These are phyloP conservation scores for Erythrobasidium hasegawianum DNA, from an alignment of 1,284 basidiomycete species.

Conservation along the genomic window DNA sequence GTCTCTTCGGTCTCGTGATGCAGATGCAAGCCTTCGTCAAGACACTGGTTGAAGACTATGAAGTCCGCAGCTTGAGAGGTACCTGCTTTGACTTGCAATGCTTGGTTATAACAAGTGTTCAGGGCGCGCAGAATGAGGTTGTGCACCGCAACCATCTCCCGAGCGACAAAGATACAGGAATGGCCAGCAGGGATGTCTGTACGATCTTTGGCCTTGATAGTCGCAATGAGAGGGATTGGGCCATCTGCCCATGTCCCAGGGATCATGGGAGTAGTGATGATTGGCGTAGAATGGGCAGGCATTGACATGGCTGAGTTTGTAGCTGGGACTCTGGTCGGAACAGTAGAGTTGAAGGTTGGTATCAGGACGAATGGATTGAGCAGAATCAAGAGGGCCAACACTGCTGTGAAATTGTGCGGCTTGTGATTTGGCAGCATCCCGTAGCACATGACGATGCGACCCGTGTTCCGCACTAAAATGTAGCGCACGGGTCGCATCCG, in stretches of 20 bases:
- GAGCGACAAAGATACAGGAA: conserved; percentile 7
- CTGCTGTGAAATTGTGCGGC: too few species aligned
- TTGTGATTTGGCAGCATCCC: too few species aligned
- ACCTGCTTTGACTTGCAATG: background rate
- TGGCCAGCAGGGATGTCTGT: background rate
- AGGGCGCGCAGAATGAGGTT: conserved; percentile 13
- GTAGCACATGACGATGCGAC: too few species aligned
- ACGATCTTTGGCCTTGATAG: background rate
- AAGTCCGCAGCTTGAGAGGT: background rate
- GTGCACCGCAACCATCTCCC: conserved; percentile 9
- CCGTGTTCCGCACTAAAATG: too few species aligned
- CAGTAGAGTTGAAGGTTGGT: too few species aligned
- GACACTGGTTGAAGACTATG: conserved; percentile 8
- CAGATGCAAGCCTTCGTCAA: conserved; percentile 15
- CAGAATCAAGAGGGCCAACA: too few species aligned
- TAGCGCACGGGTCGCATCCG: too few species aligned
- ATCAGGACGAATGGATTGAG: too few species aligned
- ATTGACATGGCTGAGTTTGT: too few species aligned
- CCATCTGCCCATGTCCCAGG: conserved; percentile 3
- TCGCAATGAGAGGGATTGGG: conserved; percentile 3
- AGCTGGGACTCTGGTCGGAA: too few species aligned
- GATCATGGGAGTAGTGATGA: too few species aligned
- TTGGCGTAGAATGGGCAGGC: too few species aligned
- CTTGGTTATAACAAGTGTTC: conserved; percentile 12
- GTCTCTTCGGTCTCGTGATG: conserved; percentile 19